Base-by-base conservation (phyloP, 2,329 filamentous ascomycete species). In the Helicocarpus griseus region DNA sequence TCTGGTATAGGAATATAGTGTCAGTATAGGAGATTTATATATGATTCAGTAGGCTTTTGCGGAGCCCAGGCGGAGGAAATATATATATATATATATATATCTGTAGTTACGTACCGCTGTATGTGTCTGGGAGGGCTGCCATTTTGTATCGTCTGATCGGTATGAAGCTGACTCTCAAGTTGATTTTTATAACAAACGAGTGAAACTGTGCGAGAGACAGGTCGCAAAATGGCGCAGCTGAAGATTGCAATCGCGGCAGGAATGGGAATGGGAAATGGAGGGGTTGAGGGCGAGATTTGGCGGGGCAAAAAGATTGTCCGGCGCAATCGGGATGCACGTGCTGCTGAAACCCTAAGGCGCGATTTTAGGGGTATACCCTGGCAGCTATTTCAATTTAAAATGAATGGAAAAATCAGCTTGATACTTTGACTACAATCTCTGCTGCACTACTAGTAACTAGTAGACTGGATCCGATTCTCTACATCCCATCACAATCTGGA, bases 1-100 rank as follows among this genome's bases (percentile, higher is more conserved):
- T 68, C 69, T 71, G 31, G 29, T 35, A 24, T 36, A 14, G 9
- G 31, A 17, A 17, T 19, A 8, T 8, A 21, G 9, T 36, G 22
- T 47, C 24, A 47, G 31, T 47, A 47, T 35, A 4, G 3, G n/a
- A 9, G 5, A n/a, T 47, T 19, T 36, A 22, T 22, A 26, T 14
- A n/a, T 47, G 6, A 24, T 13, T 14, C 14, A 36, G 14, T 8
- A n/a, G 21, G 21, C 8, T 5, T 6, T 17, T 26, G 19, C 9
- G 14, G 7, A 2, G 5, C 31, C 31, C 31, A 14, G 9, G 31
- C 31, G 31, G 31, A 14, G n/a, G 6, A 35, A 35, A n/a, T n/a
- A n/a, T n/a, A n/a, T n/a, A n/a, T n/a, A n/a, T n/a, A n/a, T n/a
- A n/a, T n/a, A 29, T 26, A 2, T 4, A 22, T 46, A 21, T 17